Base-by-base conservation (phyloP, 2,329 filamentous ascomycete species). In the Arthrobotrys musiformis region DNA sequence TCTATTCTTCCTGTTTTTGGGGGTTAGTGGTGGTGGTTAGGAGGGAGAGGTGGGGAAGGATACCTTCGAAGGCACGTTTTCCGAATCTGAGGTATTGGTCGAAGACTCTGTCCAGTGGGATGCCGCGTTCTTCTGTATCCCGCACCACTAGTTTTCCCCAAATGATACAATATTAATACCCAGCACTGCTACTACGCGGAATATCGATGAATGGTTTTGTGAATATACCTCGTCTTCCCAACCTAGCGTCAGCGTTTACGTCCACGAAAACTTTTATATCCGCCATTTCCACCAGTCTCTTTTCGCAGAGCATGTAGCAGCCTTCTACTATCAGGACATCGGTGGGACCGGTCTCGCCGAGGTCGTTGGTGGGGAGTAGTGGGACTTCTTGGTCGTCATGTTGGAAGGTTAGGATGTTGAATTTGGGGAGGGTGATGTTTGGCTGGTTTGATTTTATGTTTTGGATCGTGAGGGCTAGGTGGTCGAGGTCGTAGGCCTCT, bases 301-400 rank as follows among this genome's bases (percentile, higher is more conserved):
- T 70, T 40, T 79, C 72, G 30, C 72, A 72, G 4, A 81, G 78
- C 61, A 80, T 40, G 30, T 81, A 81, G n/a, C 69, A 77, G 1
- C 80, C 80, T 62, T 81, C 80, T 0, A 77, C 79, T 15, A 81
- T 64, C 9, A 81, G 70, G 9, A 80, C 79, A 69, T 81, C 79
- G 2, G 69, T 75, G 6, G 73, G 28, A 0, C 79, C 66, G 7
- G 52, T 33, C 13, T 56, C 54, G 28, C 60, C 70, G 3, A 56
- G 33, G 7, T 67, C 70, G 44, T 76, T 79, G 2, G 62, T 62
- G 30, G 60, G 58, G 11, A 22, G 30, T 35, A 77, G 17, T 6
- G 33, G 4, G 2, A 56, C 17, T 28, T 40, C 40, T n/a, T 54
- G 35, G 1, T 61, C 50, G n/a, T 42, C 60, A 11, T 69, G 64